phyloP scores from a whole-genome alignment of 306 rosid genomes.

The Macrotyloma uniflorum region DNA sequence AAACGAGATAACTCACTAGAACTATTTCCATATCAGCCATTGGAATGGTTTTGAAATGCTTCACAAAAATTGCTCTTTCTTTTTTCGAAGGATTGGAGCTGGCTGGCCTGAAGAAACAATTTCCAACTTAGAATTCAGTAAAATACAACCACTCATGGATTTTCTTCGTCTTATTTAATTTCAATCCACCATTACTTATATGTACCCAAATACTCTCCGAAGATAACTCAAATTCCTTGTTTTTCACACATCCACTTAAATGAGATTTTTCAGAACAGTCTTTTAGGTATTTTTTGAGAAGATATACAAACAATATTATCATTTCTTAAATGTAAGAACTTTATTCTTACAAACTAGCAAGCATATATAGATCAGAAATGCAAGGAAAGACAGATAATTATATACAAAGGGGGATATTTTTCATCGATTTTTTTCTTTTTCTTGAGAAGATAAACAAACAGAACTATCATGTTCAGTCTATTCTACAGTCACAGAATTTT shows the following conservation, averaged over 20 bases:
- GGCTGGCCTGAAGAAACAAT: constrained; percentile 52
- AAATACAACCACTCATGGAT: background rate
- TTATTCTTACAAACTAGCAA: background rate
- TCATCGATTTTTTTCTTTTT: background rate
- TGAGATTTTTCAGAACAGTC: background rate
- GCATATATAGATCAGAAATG: too few relatives aligned
- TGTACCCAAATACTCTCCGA: background rate
- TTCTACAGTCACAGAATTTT: background rate
- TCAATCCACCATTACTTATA: constrained; percentile 7
- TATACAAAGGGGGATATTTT: background rate
- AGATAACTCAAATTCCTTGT: background rate
- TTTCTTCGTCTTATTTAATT: background rate
- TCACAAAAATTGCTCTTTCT: constrained; percentile 82
- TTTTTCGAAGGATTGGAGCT: constrained; percentile 44
- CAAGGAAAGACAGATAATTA: background rate
- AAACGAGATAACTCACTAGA: constrained; percentile 65
- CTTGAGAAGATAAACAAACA: background rate
- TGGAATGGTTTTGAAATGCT: constrained; percentile 89
- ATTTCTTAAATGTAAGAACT: background rate
- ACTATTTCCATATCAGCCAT: constrained; percentile 99
- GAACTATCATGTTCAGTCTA: background rate
- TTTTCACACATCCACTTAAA: background rate
- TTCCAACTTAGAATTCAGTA: constrained; percentile 35
- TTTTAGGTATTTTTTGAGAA: background rate
- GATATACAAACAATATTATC: background rate